A percentile compares a stretch with the other conserved stretches of the same genome.
phyloP scores from a whole-genome alignment of 345 rosid species.

The Salix udensis region DNA sequence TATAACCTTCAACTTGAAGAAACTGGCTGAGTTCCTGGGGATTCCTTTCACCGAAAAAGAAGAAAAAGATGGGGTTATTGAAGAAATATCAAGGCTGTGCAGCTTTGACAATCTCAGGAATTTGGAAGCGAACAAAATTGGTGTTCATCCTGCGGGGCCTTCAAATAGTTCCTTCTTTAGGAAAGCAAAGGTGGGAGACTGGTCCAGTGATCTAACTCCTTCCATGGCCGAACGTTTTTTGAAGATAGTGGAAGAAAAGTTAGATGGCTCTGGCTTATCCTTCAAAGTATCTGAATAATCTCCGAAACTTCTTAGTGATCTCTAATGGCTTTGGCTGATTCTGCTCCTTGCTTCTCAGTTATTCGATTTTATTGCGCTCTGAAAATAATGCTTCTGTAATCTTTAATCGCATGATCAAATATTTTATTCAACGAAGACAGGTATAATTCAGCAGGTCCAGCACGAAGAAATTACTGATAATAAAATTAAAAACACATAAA shows the following conservation, averaged over 20 bases:
- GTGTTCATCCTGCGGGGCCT: background rate
- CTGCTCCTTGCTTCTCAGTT: too few species aligned
- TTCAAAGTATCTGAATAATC: background rate
- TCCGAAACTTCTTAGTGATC: background rate
- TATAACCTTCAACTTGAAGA: constrained; percentile 17
- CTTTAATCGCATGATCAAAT: too few species aligned
- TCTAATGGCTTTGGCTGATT: too few species aligned
- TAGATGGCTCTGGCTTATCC: background rate
- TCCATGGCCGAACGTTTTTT: too few species aligned
- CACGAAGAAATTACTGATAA: too few species aligned
- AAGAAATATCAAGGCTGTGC: constrained; percentile 13
- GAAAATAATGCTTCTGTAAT: too few species aligned
- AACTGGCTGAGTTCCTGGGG: constrained; percentile 9
- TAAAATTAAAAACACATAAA: too few species aligned
- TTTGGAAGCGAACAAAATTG: too few species aligned
- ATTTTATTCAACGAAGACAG: too few species aligned
- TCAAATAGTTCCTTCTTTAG: constrained; percentile 11
- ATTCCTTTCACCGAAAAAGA: constrained; percentile 13
- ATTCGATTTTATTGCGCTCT: too few species aligned
- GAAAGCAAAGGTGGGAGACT: constrained; percentile 16
- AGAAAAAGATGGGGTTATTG: constrained; percentile 6
- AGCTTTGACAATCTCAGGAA: constrained; percentile 18
- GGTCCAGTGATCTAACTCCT: constrained; percentile 2
- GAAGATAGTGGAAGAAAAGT: too few species aligned
- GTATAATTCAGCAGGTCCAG: too few species aligned